phyloP scores from a whole-genome alignment of 2,329 filamentous ascomycete genomes.

The Colletotrichum cuscutae region DNA sequence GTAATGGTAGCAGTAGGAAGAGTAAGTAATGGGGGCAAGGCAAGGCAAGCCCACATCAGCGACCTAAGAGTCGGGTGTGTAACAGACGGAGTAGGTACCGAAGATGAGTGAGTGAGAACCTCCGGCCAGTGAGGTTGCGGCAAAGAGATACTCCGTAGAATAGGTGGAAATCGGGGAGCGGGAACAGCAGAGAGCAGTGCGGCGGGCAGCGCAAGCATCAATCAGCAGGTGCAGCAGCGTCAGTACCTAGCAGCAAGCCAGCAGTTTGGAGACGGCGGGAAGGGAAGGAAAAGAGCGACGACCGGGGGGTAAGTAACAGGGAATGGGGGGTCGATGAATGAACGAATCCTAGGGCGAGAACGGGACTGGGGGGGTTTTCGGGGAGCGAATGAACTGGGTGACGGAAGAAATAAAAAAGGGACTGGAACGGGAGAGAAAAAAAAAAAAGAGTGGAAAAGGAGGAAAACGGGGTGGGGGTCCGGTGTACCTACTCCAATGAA shows the following conservation, averaged over 20 bases:
- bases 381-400: background rate
- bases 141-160: conserved; percentile 5
- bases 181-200: background rate
- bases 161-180: background rate
- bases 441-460: background rate
- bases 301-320: background rate
- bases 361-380: background rate
- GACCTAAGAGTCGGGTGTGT: background rate
- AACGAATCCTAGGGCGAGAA: background rate
- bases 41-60: background rate
- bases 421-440: background rate
- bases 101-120: background rate
- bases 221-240: background rate
- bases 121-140: background rate
- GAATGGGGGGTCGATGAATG: background rate
- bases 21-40: background rate
- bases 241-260: background rate
- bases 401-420: background rate
- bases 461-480: background rate
- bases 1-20: background rate
- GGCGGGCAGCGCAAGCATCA: background rate
- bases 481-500: background rate
- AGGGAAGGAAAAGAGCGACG: background rate
- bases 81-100: background rate
- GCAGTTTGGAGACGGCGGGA: background rate